These are phyloP conservation scores for Naganishia cerealis DNA, from an alignment of 1,284 basidiomycete species.

Conservation along the genomic window DNA sequence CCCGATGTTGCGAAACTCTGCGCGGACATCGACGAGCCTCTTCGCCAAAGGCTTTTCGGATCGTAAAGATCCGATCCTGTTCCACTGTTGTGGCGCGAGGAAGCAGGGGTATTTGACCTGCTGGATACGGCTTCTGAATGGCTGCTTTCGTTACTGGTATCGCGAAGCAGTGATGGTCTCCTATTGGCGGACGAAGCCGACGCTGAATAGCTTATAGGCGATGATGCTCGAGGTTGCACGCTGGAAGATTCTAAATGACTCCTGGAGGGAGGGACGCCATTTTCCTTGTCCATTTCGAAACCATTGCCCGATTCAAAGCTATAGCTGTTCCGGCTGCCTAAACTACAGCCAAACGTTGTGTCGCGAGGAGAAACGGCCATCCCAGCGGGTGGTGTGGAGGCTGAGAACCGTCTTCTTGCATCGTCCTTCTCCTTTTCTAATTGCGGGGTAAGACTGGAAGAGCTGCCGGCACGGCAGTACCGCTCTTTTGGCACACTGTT, in stretches of 20 bases:
- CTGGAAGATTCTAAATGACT: neutral
- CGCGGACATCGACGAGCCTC: slow-evolving; percentile 4
- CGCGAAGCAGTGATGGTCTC: slow-evolving; percentile 2
- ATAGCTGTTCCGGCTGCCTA: neutral
- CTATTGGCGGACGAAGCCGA: neutral
- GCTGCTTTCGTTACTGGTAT: neutral
- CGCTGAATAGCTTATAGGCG: neutral
- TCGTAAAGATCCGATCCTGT: neutral
- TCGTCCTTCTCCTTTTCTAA: neutral
- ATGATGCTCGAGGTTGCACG: neutral
- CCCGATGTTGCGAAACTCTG: slow-evolving; percentile 2
- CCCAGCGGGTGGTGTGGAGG: neutral
- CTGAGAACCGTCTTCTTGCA: neutral
- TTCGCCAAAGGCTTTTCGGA: neutral
- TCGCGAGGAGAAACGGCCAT: neutral
- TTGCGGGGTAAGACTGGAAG: slow-evolving; percentile 2
- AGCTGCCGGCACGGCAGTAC: neutral
- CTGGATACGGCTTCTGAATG: slow-evolving; percentile 5
- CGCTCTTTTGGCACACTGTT: slow-evolving; percentile 11
- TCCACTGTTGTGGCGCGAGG: slow-evolving; percentile 15
- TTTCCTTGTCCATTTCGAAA: neutral
- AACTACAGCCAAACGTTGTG: neutral
- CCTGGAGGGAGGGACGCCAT: neutral
- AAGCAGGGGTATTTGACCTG: slow-evolving; percentile 2
- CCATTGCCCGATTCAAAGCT: neutral